Percentiles rank a stretch among this genome's conserved stretches.
Evolutionary conservation across 345 rosid genomes (phyloP).

Genomic region (Dipteronia dyeriana): DNA sequence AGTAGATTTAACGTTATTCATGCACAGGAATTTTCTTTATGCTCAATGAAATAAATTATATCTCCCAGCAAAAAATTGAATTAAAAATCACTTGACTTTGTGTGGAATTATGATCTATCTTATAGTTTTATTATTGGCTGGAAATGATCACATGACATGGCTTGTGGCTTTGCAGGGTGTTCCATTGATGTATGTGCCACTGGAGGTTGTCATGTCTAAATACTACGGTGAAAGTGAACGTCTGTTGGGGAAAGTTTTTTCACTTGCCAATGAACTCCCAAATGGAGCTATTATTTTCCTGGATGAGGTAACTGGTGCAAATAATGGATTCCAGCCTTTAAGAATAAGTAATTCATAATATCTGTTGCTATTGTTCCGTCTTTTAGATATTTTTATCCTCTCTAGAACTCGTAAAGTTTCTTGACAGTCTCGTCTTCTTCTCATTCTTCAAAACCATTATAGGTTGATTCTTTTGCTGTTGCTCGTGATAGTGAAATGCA

Average conservation of each 20-base stretch:
- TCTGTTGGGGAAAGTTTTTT: conserved; percentile 75
- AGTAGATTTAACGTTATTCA: background rate
- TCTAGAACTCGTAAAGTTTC: background rate
- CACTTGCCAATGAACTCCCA: conserved; percentile 83
- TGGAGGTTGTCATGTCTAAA: conserved; percentile 86
- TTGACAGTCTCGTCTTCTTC: background rate
- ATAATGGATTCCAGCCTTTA: background rate
- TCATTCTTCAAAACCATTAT: conserved; percentile 13
- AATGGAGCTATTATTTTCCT: conserved; percentile 84
- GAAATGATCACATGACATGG: conserved; percentile 12
- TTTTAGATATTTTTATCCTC: background rate
- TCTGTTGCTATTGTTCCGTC: background rate
- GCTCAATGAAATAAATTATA: background rate
- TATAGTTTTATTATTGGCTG: conserved; percentile 7
- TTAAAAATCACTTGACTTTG: conserved; percentile 2
- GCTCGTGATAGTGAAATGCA: conserved; percentile 86
- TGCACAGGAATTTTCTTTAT: background rate
- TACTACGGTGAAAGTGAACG: conserved; percentile 95
- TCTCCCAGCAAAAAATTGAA: background rate
- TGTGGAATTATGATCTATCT: background rate
- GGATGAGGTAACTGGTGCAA: conserved; percentile 70
- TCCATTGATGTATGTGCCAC: conserved; percentile 84
- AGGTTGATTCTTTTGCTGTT: conserved; percentile 94
- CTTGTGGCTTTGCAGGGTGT: conserved; percentile 58
- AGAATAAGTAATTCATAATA: background rate